Conservation (phyloP, 192 early-diverging fungal species). For the Ambispora gerdemannii region DNA sequence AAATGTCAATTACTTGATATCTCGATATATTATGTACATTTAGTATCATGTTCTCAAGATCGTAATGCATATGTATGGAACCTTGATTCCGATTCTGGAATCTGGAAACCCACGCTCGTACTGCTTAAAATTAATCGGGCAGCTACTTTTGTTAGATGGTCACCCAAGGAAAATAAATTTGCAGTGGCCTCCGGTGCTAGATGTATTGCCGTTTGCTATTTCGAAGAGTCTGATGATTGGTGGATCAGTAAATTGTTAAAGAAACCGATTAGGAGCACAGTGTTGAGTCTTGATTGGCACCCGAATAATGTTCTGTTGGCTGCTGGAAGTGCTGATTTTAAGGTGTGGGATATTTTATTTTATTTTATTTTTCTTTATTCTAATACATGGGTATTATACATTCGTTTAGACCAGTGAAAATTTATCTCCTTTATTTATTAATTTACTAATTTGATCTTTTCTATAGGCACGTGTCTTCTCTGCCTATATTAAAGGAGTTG, state of each 20-base stretch:
- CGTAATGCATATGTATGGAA: constrained; percentile 99
- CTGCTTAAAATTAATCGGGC: constrained; percentile 94
- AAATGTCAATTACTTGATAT: background rate
- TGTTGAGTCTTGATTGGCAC: constrained; percentile 91
- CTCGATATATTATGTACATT: background rate
- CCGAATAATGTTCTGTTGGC: constrained; percentile 93
- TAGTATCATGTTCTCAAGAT: constrained; percentile 96
- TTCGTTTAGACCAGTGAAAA: background rate
- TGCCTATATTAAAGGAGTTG: constrained; percentile 92
- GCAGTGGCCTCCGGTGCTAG: constrained; percentile 92
- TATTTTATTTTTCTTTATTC: background rate
- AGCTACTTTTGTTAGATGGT: constrained; percentile 92
- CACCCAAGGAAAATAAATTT: constrained; percentile 96
- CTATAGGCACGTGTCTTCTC: constrained; percentile 86
- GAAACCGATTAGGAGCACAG: constrained; percentile 88
- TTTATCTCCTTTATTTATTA: background rate
- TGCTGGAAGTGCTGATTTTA: constrained; percentile 83
- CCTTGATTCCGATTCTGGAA: constrained; percentile 50
- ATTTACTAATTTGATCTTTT: background rate
- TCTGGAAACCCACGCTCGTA: constrained; percentile 91
- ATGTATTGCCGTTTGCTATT: constrained; percentile 91
- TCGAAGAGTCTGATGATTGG: constrained; percentile 95
- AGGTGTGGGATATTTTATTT: constrained; percentile 40
- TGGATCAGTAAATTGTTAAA: constrained; percentile 95
- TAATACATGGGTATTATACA: background rate